Evolutionary conservation across 345 rosid genomes (phyloP).

Genomic region (Mallotus nudiflorus): DNA sequence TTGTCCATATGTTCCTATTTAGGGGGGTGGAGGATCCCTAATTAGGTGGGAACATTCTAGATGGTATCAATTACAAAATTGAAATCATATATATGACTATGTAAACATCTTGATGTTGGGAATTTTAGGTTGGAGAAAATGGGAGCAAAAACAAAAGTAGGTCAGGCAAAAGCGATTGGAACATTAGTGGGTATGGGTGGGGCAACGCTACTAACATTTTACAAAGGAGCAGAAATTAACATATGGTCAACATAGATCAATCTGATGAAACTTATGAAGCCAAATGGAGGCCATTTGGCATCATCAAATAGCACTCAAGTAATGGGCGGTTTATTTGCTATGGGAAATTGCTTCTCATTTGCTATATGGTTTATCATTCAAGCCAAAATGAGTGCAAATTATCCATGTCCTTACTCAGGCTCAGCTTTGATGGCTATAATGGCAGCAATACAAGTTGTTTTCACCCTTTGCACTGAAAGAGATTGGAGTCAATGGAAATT

Average conservation of each 20-base stretch:
- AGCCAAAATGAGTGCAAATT: slow-evolving; percentile 21
- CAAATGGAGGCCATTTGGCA: background rate
- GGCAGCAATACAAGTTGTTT: slow-evolving; percentile 17
- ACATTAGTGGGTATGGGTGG: slow-evolving; percentile 52
- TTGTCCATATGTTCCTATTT: too few relatives aligned
- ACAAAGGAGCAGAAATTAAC: slow-evolving; percentile 44
- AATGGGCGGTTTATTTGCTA: background rate
- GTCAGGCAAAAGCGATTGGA: slow-evolving; percentile 52
- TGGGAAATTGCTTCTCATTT: slow-evolving; percentile 4
- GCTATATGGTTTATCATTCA: slow-evolving; percentile 15
- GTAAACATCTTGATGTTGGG: background rate
- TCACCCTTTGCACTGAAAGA: slow-evolving; percentile 22
- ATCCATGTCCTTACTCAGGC: slow-evolving; percentile 30
- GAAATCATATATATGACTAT: too few relatives aligned
- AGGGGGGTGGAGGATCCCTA: too few relatives aligned
- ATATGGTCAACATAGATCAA: slow-evolving; percentile 34
- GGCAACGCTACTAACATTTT: slow-evolving; percentile 60
- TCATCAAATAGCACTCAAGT: background rate
- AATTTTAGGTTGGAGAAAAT: slow-evolving; percentile 44
- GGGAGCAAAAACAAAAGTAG: slow-evolving; percentile 28
- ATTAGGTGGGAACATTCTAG: too few relatives aligned
- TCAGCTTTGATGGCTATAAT: slow-evolving; percentile 13
- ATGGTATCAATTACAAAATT: too few relatives aligned
- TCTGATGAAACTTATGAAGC: background rate
- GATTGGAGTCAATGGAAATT: slow-evolving; percentile 38